Conservation (phyloP, 768 basidiomycete species). For the Termitomyces sp. region DNA sequence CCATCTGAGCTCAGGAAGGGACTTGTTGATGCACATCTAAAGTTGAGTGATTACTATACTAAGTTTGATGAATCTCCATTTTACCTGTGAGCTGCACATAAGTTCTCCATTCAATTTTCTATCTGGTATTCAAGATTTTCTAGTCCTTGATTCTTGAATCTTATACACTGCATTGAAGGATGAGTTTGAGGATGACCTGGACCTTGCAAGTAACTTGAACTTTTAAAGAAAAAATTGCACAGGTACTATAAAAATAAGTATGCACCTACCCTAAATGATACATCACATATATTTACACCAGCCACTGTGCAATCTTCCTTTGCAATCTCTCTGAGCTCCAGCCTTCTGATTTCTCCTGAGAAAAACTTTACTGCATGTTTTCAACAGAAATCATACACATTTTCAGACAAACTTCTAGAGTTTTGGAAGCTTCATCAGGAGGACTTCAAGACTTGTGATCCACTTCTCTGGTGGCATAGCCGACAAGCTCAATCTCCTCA, state of each 20-base stretch:
- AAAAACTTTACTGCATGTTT: too few relatives aligned
- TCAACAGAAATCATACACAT: too few relatives aligned
- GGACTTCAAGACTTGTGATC: too few relatives aligned
- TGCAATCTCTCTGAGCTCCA: too few relatives aligned
- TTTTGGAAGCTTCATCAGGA: too few relatives aligned
- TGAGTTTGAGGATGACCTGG: slow-evolving; percentile 18
- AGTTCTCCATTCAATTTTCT: slow-evolving; percentile 5
- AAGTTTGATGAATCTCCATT: slow-evolving; percentile 26
- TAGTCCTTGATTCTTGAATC: slow-evolving; percentile 30
- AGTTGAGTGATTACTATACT: slow-evolving; percentile 28
- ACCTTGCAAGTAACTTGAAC: slow-evolving; percentile 10
- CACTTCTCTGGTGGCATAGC: neutral
- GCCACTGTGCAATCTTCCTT: too few relatives aligned
- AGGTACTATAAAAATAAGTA: slow-evolving; percentile 8
- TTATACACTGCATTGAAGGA: slow-evolving; percentile 15
- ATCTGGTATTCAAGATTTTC: neutral
- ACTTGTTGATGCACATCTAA: too few relatives aligned
- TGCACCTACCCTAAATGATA: too few relatives aligned
- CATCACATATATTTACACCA: too few relatives aligned
- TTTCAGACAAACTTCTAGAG: too few relatives aligned
- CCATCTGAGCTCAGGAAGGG: slow-evolving; percentile 9
- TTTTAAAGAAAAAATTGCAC: slow-evolving; percentile 6
- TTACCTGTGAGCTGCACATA: slow-evolving; percentile 26
- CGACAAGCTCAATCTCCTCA: neutral
- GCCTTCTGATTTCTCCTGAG: too few relatives aligned